Base-by-base conservation (phyloP, 768 basidiomycete species). In the Dendrothele bispora region DNA sequence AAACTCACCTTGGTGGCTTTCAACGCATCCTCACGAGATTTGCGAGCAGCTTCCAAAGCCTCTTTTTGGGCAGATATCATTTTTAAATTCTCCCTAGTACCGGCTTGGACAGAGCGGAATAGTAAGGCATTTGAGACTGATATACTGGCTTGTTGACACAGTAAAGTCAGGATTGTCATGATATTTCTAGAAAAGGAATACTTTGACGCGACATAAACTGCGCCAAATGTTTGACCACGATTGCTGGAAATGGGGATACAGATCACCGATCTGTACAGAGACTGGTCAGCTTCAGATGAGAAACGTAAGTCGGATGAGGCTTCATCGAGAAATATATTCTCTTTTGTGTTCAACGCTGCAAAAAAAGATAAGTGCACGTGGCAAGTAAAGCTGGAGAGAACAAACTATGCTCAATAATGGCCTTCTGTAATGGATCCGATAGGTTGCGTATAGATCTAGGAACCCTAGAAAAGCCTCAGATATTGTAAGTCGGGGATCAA, bases 221-320 rank as follows among this genome's bases (percentile, higher is more conserved):
- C 83, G 18, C 85, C 85, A 59, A 86, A 86, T 2, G 84, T 87
- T 59, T 88, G 85, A 7, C 83, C 83, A 21, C 85, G 78, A 54
- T 87, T 87, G 58, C 85, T 83, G 61, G 84, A 83, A 40, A 87
- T 84, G 0, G 85, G 85, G 6, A 86, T 64, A 60, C 85, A 87
- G 22, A 87, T 72, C 12, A 85, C 79, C 21, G 83, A 83, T 34
- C 80, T 74, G 58, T 82, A 72, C 7, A 62, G 60, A 15, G 81
- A 81, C 57, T 84, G 82, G 22, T 74, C 74, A 14, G 84, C 82
- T 61, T 87, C 85, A 2, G 84, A 77, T 1, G 83, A 78, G 60
- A 86, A 88, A 27, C 83, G 79, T 5, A 84, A 77, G 60, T 88
- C 86, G 5, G 75, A 59, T 1, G 79, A 70, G 25, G 81, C 79